Evolutionary conservation across 257 asterid species (phyloP).

Genomic region (Plantago ovata): DNA sequence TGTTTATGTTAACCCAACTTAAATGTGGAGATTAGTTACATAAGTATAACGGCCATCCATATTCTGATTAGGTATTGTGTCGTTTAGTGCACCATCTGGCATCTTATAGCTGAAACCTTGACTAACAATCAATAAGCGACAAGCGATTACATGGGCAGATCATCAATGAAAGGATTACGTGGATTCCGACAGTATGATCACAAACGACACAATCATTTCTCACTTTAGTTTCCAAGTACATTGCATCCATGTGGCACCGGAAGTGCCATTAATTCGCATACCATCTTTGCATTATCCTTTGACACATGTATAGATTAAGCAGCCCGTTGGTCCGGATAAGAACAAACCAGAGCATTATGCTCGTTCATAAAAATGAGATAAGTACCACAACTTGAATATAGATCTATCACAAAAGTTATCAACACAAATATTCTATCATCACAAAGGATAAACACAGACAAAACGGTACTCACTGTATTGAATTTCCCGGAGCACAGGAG

Average conservation of each 20-base stretch:
- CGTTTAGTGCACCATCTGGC: constrained; percentile 15
- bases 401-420: neutral
- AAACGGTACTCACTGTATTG: constrained; percentile 69
- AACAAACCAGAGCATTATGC: constrained; percentile 10
- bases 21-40: neutral
- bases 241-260: constrained; percentile 9
- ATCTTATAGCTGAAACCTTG: constrained; percentile 10
- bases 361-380: constrained; percentile 5
- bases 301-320: constrained; percentile 18
- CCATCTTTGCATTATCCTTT: constrained; percentile 4
- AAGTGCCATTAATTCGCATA: constrained; percentile 1
- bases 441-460: constrained; percentile 8
- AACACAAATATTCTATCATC: neutral
- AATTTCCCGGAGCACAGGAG: constrained; percentile 62
- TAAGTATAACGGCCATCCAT: neutral
- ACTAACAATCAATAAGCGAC: constrained; percentile 10
- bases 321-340: constrained; percentile 14
- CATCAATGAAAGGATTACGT: constrained; percentile 7
- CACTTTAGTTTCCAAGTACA: constrained; percentile 4
- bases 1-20: constrained; percentile 11
- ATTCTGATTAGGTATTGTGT: constrained; percentile 2
- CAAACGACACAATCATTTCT: constrained; percentile 5
- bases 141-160: constrained; percentile 10
- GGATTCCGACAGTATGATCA: constrained; percentile 14
- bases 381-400: too few relatives aligned